These are phyloP conservation scores for Artomyces pyxidatus DNA, from an alignment of 768 basidiomycete genomes.

Conservation along the genomic window DNA sequence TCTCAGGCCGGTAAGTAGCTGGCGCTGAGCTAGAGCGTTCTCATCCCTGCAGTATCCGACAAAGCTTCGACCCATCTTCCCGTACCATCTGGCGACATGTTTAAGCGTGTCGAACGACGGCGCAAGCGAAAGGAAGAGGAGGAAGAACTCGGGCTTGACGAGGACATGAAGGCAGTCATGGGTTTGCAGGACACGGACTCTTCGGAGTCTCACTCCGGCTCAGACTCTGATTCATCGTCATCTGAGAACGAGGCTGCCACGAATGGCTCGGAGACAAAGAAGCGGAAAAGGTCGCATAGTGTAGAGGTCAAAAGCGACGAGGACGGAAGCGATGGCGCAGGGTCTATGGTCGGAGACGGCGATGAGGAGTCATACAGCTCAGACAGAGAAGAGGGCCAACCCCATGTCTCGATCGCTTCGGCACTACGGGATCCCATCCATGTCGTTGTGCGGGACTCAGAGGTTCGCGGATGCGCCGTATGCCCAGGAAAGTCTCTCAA, in stretches of 20 bases:
- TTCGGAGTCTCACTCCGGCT: conserved; percentile 52
- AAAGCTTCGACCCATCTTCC: too few species aligned
- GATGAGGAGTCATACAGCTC: conserved; percentile 18
- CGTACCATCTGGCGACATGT: conserved; percentile 57
- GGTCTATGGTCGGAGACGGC: conserved; percentile 18
- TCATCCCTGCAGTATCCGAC: too few species aligned
- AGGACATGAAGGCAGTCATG: conserved; percentile 53
- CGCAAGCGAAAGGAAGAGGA: conserved; percentile 53
- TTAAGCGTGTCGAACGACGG: conserved; percentile 71
- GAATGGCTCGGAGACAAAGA: background rate
- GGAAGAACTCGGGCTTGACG: conserved; percentile 55
- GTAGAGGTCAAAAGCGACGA: conserved; percentile 16
- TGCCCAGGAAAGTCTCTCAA: conserved; percentile 74
- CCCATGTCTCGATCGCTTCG: conserved; percentile 46
- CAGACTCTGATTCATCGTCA: conserved; percentile 24
- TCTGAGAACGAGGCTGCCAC: background rate
- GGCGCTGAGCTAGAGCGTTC: too few species aligned
- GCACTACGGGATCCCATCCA: conserved; percentile 61
- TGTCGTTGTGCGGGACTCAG: conserved; percentile 45
- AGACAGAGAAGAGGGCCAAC: conserved; percentile 20
- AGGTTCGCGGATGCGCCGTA: conserved; percentile 50
- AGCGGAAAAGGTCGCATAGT: background rate
- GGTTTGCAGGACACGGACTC: conserved; percentile 72
- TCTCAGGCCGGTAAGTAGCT: too few species aligned
- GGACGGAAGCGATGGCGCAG: conserved; percentile 16